Base-by-base conservation (phyloP, 2,329 filamentous ascomycete species). In the Alternaria sp. region DNA sequence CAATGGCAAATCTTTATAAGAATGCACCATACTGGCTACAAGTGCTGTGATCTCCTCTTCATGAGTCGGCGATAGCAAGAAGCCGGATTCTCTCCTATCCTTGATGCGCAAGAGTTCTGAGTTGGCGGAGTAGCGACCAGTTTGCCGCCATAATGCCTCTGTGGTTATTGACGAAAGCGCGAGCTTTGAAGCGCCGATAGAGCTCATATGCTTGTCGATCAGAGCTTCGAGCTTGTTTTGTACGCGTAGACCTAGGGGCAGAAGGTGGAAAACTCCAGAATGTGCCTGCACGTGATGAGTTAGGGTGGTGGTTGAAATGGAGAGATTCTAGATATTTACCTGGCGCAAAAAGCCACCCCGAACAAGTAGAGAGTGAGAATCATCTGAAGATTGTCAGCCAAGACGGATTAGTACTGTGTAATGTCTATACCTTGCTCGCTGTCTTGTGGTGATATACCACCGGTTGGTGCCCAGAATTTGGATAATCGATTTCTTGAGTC, bases 21-120 rank as follows among this genome's bases (percentile, higher is more conserved):
- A 97, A 43, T 89, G 88, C 1, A 94, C 83, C 16, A 89, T 86
- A 57, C 85, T 86, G 4, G 88, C 87, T 2, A 97, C 92, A 3
- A 99, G 82, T 0, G 85, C 82, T 0, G 95, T 99, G 68, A 99
- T 95, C 75, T 99, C 95, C 77, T 99, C 95, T 74, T 99, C 95
- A 64, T 99, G 95, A 0, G 95, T 99, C 1, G 95, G 95, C 1
- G 93, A 90, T 4, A 99, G 85, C 30, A 99, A 84, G 63, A 92
- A 92, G 4, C 86, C 84, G 1, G 86, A 83, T 7, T 91, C 87
- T 78, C 91, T 95, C 57, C 95, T 88, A 78, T 98, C 95, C 45
- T 85, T 81, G 48, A 98, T 87, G 43, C 87, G 88, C 69, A 97
- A 94, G 20, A 97, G 85, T 89, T 97, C 93, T n/a, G 90, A 87